Conservation (phyloP, 352 stramenopile species). For the Globisporangium heterothallicum region DNA sequence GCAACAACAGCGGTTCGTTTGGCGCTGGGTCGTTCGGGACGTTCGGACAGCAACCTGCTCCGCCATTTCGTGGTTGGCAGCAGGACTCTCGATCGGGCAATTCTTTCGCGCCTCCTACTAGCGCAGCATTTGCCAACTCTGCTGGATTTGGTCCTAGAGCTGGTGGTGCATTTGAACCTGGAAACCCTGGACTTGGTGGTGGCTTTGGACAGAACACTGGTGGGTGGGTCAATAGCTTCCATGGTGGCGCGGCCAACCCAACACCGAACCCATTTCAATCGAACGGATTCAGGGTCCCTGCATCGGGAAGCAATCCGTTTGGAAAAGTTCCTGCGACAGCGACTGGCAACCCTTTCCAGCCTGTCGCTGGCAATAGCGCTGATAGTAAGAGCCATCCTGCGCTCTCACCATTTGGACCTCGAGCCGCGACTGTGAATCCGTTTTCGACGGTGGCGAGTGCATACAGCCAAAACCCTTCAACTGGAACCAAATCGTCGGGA, state of each 20-base stretch:
- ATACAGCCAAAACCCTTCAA: background rate
- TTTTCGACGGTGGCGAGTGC: background rate
- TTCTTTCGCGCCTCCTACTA: background rate
- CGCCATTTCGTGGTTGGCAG: background rate
- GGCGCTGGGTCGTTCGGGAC: background rate
- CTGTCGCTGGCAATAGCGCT: background rate
- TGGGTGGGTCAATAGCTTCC: slow-evolving; percentile 4
- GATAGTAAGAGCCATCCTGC: background rate
- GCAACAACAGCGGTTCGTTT: background rate
- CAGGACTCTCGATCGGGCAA: no score
- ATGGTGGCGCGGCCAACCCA: background rate
- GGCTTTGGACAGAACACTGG: background rate
- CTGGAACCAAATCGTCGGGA: background rate
- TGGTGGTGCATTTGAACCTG: background rate
- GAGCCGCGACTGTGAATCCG: background rate
- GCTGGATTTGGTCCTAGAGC: background rate
- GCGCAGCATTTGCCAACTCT: no score
- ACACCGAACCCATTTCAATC: background rate
- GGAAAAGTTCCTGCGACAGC: background rate
- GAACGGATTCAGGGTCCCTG: background rate
- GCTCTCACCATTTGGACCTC: background rate
- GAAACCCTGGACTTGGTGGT: background rate
- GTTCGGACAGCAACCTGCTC: background rate
- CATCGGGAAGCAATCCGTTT: background rate
- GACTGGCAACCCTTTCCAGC: slow-evolving; percentile 6